Evolutionary conservation across 2,329 filamentous ascomycete species (phyloP), one percentile per base, ranked within the genome.

Genomic region (Leptosphaerulina australis): DNA sequence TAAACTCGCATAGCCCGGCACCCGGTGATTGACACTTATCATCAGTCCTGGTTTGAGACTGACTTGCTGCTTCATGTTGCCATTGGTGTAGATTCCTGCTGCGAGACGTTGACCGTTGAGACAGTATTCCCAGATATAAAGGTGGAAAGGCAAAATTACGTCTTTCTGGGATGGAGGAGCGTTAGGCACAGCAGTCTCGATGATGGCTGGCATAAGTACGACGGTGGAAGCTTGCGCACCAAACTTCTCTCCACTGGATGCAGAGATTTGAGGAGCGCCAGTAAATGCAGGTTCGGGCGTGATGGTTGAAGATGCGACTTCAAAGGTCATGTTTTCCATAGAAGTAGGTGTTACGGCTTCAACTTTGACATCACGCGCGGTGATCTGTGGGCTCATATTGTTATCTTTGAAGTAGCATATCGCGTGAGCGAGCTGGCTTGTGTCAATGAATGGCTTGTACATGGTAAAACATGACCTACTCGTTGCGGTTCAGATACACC

Each of bases 111-210:
- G 9, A 37, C 20, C 37, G 10, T n/a, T 14, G 15, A 22, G 5
- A 15, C 43, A 43, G 31, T 35, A 46, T 12, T 52, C 49, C 30
- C 24, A 38, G 8, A 56, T 12, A 2, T 45, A 29, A 11, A 59
- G 17, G 48, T 59, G 50, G 31, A 60, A 63, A 29, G 60, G 51
- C 5, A 59, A 34, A 44, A 60, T 51, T n/a, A 44, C 34, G n/a
- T 18, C 7, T 12, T 22, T 20, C 4, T 30, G 33, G 44, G 4
- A 12, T 30, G 6, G n/a, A 30, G 40, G 15, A 5, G 50, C 24
- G 14, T 31, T 35, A 14, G 46, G 35, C 2, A 30, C 31, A 2
- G 34, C 9, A 7, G 21, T 44, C 20, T 45, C n/a, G 21, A 49
- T 37, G 12, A 49, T 48, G 9, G 38, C 25, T 5, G 47, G 41